A percentile compares a stretch with the other conserved stretches of the same genome.
Evolutionary conservation across 75 land plant genomes (phyloP).

Genomic region (Pseudotsuga menziesii): DNA sequence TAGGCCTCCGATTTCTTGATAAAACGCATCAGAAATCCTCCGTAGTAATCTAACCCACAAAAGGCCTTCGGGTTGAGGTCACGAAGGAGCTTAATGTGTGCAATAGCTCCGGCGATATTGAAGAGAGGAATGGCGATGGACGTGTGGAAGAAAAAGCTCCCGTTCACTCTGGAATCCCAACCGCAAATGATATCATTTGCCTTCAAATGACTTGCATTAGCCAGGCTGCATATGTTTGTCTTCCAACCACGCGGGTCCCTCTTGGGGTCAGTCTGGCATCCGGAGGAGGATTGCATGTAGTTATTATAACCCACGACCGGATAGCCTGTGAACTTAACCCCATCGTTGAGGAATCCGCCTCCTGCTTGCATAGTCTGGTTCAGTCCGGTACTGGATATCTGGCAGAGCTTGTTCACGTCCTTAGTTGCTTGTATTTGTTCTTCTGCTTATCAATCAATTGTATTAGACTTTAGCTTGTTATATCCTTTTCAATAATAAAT

Average conservation of each 20-base stretch:
- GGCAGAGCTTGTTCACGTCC: constrained; percentile 16
- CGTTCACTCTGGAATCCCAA: constrained; percentile 14
- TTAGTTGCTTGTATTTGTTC: constrained; percentile 15
- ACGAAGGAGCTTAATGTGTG: constrained; percentile 12
- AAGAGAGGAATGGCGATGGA: constrained; percentile 15
- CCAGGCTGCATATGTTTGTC: no score
- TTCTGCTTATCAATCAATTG: constrained; percentile 25
- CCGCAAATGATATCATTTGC: constrained; percentile 8
- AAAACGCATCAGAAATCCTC: constrained; percentile 15
- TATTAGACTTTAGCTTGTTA: no score
- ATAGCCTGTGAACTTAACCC: constrained; percentile 18
- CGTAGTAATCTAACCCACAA: constrained; percentile 19
- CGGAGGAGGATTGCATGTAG: constrained; percentile 24
- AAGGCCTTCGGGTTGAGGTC: constrained; percentile 7
- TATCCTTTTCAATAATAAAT: no score
- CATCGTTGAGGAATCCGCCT: constrained; percentile 19
- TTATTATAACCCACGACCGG: constrained; percentile 35
- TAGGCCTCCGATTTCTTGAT: constrained; percentile 11
- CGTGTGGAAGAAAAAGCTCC: constrained; percentile 10
- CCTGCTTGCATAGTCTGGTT: constrained; percentile 9
- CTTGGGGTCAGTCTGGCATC: constrained; percentile 17
- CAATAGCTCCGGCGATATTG: neutral
- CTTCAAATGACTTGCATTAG: neutral
- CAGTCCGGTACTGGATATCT: neutral
- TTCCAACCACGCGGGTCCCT: neutral